Conservation (phyloP, 495 filamentous ascomycete species). For the Penicillium ochrochloron region DNA sequence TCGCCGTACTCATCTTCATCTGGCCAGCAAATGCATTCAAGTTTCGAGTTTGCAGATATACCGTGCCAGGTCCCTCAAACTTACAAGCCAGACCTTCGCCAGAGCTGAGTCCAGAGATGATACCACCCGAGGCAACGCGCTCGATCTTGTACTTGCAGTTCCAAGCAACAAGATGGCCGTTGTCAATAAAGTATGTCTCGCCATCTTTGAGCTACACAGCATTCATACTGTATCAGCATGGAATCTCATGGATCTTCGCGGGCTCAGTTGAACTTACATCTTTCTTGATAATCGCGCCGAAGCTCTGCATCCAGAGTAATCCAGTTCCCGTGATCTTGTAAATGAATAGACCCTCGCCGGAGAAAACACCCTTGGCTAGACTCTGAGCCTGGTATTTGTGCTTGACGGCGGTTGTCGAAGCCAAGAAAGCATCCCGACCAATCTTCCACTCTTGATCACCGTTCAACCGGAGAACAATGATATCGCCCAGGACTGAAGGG, state of each 20-base stretch:
- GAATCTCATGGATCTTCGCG: no score
- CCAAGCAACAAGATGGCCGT: conserved; percentile 96
- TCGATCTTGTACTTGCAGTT: conserved; percentile 90
- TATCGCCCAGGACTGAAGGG: conserved; percentile 80
- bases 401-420: conserved; percentile 73
- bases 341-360: conserved; percentile 89
- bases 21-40: conserved; percentile 60
- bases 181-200: conserved; percentile 91
- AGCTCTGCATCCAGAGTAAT: conserved; percentile 85
- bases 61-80: conserved; percentile 88
- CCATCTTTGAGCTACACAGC: conserved; percentile 64
- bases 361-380: conserved; percentile 90
- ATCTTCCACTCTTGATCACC: conserved; percentile 77
- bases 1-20: conserved; percentile 39
- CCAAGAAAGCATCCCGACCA: conserved; percentile 79
- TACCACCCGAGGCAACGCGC: conserved; percentile 84
- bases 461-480: conserved; percentile 74
- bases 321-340: conserved; percentile 83
- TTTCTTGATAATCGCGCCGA: conserved; percentile 94
- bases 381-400: conserved; percentile 88
- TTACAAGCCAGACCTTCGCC: conserved; percentile 92
- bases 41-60: conserved; percentile 94
- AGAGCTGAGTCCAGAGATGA: conserved; percentile 77
- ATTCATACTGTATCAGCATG: no score
- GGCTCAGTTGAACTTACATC: conserved; percentile 65